Evolutionary conservation across 306 rosid genomes (phyloP), one percentile per base, ranked within the genome.

Genomic region (Cucumis hystrix): DNA sequence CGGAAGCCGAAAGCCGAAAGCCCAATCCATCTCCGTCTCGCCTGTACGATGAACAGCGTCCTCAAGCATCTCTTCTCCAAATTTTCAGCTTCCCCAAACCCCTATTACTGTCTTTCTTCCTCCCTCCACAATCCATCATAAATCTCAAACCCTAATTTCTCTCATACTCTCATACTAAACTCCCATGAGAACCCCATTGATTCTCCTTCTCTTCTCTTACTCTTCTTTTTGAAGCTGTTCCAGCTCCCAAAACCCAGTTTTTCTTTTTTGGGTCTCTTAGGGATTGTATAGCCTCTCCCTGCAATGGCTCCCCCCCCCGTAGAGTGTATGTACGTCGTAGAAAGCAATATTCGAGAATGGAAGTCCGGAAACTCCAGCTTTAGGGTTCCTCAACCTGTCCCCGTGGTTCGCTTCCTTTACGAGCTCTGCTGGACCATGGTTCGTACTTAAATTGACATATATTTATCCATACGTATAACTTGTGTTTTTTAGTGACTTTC

Each of bases 351-450:
- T 85, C 97, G 96, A 75, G 97, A 95, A 88, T 95, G 96, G 98
- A 89, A 64, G 89, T 83, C 62, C 54, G 97, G 96, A 61, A 95
- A 83, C 82, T 80, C 84, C 62, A 79, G 81, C 80, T 85, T 80
- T 86, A 95, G 82, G 85, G 84, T 86, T 64, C 75, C 95, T 2
- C 80, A 88, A 47, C 87, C 92, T 5, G 93, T 90, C 41, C 95
- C 96, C 45, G 80, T 88, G 87, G 89, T 90, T 71, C 97, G 98
- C 64, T 95, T 95, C 76, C 96, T 95, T 87, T 95, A 84, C 83
- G 98, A 95, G 91, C 98, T 95, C 60, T 92, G 96, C 83, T 92
- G 87, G 85, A 83, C 88, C 81, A 82, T 90, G 97, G 98, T 95
- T 63, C 66, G 88, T 78, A 76, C 35, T 49, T 73, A 67, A 37